Base-by-base conservation (phyloP, 345 rosid genomes). In the Turnera subulata region DNA sequence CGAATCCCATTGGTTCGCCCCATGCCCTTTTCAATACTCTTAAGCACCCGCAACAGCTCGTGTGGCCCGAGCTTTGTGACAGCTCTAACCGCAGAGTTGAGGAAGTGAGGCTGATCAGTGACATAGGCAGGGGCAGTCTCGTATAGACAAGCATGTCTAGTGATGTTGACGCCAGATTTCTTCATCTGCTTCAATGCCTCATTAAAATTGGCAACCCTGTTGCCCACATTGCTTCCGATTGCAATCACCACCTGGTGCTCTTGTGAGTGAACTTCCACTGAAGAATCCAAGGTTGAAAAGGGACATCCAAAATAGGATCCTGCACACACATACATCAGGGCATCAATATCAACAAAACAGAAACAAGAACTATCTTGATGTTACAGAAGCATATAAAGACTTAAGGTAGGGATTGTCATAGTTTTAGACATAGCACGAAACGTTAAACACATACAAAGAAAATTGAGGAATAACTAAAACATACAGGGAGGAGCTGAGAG, bases 171-270 rank as follows among this genome's bases (percentile, higher is more conserved):
- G 62, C 98, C 96, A 1, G 66, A 66, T 63, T 60, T 65, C 65
- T 72, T 83, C 97, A 89, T 84, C 66, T 75, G 58, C 18, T 50
- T 62, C 68, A 89, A 74, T 17, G 96, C 97, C 55, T 86, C 75
- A 24, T 71, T 78, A 65, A 92, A 89, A 57, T 84, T 83, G 49
- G 51, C 52, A 72, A 89, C 64, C 55, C 98, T 69, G 65, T 92
- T 76, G 29, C 98, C 98, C 24, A 92, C 79, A 73, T 92, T 89
- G 71, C 98, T 83, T 67, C 98, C 98, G 18, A 92, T 24, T 61
- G 98, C 98, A 66, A 89, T 92, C 65, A 82, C 83, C 4, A 92
- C 85, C 67, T 92, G 96, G 64, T 92, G 79, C 76, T 84, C 86
- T 1, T 66, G 73, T 37, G 91, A 78, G 53, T 79, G 74, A 67